Evolutionary conservation across 768 basidiomycete genomes (phyloP).

Genomic region (Exidia glandulosa): DNA sequence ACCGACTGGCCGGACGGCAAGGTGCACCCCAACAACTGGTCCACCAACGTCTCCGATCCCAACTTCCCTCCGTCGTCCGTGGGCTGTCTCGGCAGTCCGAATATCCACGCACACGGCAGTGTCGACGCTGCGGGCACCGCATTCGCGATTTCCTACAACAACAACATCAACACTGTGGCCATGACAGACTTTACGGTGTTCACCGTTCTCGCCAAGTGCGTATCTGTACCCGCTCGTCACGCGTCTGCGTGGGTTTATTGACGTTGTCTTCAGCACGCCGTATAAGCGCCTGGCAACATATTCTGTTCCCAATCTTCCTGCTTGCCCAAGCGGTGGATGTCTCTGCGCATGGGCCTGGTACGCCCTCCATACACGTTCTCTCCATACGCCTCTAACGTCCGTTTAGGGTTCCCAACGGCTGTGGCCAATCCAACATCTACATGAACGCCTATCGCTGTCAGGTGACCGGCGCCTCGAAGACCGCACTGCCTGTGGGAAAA

Average conservation of each 20-base stretch:
- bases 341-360: constrained; percentile 3
- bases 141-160: constrained; percentile 5
- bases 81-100: background rate
- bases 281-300: constrained; percentile 6
- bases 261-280: constrained; percentile 4
- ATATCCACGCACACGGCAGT: background rate
- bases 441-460: constrained; percentile 4
- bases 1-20: constrained; percentile 1
- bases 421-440: constrained; percentile 3
- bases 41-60: background rate
- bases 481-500: background rate
- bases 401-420: background rate
- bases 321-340: constrained; percentile 5
- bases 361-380: background rate
- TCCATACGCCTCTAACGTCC: too few relatives aligned
- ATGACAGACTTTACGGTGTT: constrained; percentile 1
- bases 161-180: background rate
- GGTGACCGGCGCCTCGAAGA: background rate
- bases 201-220: constrained; percentile 2
- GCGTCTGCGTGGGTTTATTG: background rate
- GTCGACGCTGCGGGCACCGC: constrained; percentile 1
- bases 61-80: background rate
- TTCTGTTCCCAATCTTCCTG: background rate
- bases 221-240: background rate
- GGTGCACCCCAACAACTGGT: constrained; percentile 1